Evolutionary conservation across 2,329 filamentous ascomycete genomes (phyloP), one percentile per base, ranked within the genome.

Genomic region (Claviceps digitariae): DNA sequence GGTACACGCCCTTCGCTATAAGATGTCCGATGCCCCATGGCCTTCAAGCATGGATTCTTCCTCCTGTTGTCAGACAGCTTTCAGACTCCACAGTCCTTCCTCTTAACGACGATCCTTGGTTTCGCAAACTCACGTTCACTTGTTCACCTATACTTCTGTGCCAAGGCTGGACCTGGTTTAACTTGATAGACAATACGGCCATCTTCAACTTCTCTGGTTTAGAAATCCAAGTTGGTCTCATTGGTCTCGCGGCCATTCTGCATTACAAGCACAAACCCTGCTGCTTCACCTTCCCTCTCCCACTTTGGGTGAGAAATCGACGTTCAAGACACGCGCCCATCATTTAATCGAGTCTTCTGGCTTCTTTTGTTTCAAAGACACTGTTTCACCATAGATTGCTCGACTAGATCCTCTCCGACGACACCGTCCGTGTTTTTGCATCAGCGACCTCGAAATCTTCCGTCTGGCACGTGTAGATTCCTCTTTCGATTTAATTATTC

Each of bases 111-210:
- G 50, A 36, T 62, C 12, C 15, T 45, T 45, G 63, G 63, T 67
- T 38, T 15, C 64, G 62, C 62, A 64, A 62, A 63, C 15, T 31
- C 25, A 31, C 45, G 25, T 31, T 31, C 15, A 31, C 45, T 31
- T 31, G 61, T 58, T 63, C 62, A 12, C 15, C 36, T 38, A 17
- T 31, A 31, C 51, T 57, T 57, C 55, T 57, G 57, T 59, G 53
- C 56, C 62, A 58, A 66, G 64, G 61, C 61, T 70, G 66, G 67
- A 63, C 71, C 70, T 61, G 57, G 23, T 58, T 61, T 53, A 52
- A 45, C 56, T 55, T 51, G 12, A 25, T 15, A 38, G 21, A 48
- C n/a, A 6, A 27, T 10, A 20, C 9, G 31, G 7, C 20, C 23
- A 21, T 15, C 53, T 58, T 58, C 58, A 56, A 54, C 60, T 60